Evolutionary conservation across 768 basidiomycete genomes (phyloP).

Genomic region (Xerocomellus intermedius): DNA sequence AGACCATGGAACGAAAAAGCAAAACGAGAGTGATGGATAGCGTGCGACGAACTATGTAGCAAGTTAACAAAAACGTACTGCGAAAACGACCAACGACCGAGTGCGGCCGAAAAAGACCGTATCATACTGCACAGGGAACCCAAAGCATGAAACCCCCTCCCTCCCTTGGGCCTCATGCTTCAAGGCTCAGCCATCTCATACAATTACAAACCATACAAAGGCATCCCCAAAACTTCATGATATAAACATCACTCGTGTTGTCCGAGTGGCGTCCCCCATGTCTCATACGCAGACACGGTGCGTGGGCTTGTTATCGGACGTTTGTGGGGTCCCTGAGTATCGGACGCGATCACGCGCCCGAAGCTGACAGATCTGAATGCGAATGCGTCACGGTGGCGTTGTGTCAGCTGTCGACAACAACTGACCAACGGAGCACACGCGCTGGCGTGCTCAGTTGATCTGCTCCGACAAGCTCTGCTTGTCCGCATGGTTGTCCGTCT

Average conservation of each 20-base stretch:
- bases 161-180: not conserved
- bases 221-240: not conserved
- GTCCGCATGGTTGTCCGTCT: not conserved
- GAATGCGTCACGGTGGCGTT: not conserved
- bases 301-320: not conserved
- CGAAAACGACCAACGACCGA: not conserved
- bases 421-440: not conserved
- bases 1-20: not conserved
- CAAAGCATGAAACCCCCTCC: not conserved
- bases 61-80: not conserved
- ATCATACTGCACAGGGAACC: not conserved
- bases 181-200: not conserved
- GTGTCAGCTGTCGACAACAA: not conserved
- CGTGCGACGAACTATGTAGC: not conserved
- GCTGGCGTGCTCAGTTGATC: not conserved
- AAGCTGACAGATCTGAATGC: not conserved
- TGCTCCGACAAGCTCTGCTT: conserved; percentile 4
- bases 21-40: not conserved
- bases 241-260: not conserved
- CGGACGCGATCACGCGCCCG: not conserved
- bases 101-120: not conserved
- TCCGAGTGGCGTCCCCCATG: not conserved
- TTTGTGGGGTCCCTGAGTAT: not conserved
- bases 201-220: not conserved
- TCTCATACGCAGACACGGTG: not conserved